Conservation (phyloP, 163 green algal species). For the Volvox carteri region DNA sequence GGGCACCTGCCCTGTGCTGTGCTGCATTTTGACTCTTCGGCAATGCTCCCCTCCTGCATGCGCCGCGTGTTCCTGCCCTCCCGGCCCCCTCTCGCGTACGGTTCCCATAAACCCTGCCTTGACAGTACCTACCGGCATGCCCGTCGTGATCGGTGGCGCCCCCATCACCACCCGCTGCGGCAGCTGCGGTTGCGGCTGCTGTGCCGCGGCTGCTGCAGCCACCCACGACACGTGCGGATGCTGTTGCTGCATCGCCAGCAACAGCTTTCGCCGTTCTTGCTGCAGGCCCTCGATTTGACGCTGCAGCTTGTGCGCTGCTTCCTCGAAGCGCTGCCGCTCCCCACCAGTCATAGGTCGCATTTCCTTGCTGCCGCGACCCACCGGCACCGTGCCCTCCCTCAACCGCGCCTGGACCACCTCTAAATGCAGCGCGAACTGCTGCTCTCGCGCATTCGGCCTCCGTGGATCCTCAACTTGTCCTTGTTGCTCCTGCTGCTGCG, state of each 20-base stretch:
- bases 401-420: neutral
- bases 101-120: no score
- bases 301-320: neutral
- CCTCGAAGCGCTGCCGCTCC: neutral
- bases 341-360: neutral
- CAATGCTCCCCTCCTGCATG: no score
- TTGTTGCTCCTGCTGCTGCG: neutral
- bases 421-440: neutral
- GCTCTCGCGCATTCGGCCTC: neutral
- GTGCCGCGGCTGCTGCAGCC: neutral
- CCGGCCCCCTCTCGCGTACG: no score
- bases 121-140: neutral
- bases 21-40: no score
- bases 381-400: conserved; percentile 1
- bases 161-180: neutral
- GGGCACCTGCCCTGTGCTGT: no score
- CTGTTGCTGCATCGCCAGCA: neutral
- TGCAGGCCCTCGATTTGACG: conserved; percentile 6
- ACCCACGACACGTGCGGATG: neutral
- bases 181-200: neutral
- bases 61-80: no score
- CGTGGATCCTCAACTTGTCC: neutral
- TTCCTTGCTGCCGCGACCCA: neutral
- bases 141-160: neutral
- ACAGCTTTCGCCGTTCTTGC: neutral